These are phyloP conservation scores for Ophiostoma piceae DNA, from an alignment of 2,329 filamentous ascomycete genomes.

Conservation along the genomic window DNA sequence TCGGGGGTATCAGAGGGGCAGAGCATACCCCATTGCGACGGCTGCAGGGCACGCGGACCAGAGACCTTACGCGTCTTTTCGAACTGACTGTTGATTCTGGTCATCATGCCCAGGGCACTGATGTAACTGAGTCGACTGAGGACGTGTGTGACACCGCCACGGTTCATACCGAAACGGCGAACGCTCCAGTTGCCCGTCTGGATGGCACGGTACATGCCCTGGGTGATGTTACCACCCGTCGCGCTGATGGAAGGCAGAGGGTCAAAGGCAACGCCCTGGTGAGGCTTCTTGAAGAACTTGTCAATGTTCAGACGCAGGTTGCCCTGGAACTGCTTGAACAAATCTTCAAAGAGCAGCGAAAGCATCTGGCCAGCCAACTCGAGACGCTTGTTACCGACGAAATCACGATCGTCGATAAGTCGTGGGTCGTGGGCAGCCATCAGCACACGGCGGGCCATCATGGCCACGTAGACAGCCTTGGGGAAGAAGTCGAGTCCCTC, in stretches of 20 bases:
- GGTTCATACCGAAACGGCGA: constrained; percentile 98
- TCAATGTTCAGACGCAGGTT: constrained; percentile 91
- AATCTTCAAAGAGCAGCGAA: constrained; percentile 89
- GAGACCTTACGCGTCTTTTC: constrained; percentile 97
- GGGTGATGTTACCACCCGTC: constrained; percentile 80
- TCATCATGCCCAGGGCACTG: constrained; percentile 98
- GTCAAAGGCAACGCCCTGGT: constrained; percentile 82
- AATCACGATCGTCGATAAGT: constrained; percentile 92
- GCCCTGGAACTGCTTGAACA: constrained; percentile 91
- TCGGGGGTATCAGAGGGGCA: constrained; percentile 96
- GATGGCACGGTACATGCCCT: constrained; percentile 91
- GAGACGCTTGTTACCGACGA: constrained; percentile 94
- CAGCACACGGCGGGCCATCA: constrained; percentile 93
- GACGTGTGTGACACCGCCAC: constrained; percentile 93
- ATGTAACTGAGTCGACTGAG: constrained; percentile 95
- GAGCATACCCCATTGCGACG: constrained; percentile 97
- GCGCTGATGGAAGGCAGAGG: constrained; percentile 78
- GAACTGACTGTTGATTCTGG: constrained; percentile 94
- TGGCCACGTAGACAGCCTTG: constrained; percentile 93
- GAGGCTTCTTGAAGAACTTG: constrained; percentile 90
- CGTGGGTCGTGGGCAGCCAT: constrained; percentile 89
- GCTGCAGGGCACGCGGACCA: constrained; percentile 90
- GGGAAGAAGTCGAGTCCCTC: constrained; percentile 88
- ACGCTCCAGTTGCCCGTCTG: constrained; percentile 97
- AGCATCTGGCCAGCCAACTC: constrained; percentile 93